A percentile compares a stretch with the other conserved stretches of the same genome.
These are phyloP conservation scores for Tubosaeta sp. DNA, from an alignment of 768 basidiomycete species.

Conservation along the genomic window DNA sequence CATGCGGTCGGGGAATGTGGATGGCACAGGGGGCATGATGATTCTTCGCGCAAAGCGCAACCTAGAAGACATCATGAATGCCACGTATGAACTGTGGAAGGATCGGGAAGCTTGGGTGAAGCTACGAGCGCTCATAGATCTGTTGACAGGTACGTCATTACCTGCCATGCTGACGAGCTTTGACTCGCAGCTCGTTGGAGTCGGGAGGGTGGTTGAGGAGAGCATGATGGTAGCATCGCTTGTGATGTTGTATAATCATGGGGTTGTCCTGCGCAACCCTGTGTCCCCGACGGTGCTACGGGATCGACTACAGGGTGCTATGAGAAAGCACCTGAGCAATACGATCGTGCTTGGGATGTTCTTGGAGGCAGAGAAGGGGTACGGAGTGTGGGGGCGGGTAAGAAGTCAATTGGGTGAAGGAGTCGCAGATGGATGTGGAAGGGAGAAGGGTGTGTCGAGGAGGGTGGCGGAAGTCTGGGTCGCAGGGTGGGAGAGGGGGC, in stretches of 20 bases:
- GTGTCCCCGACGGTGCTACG: slow-evolving; percentile 56
- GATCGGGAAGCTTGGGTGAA: slow-evolving; percentile 64
- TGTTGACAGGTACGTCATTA: slow-evolving; percentile 46
- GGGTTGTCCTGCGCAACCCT: slow-evolving; percentile 49
- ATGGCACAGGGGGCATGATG: slow-evolving; percentile 49
- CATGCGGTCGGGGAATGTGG: slow-evolving; percentile 49
- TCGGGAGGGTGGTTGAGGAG: slow-evolving; percentile 34
- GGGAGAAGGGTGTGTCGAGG: slow-evolving; percentile 54
- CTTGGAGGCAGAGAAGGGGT: slow-evolving; percentile 71
- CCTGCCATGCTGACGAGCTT: slow-evolving; percentile 38
- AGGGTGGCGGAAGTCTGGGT: slow-evolving; percentile 72
- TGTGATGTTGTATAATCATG: slow-evolving; percentile 58
- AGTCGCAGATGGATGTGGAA: slow-evolving; percentile 29
- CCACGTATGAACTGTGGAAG: slow-evolving; percentile 41
- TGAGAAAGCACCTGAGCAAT: slow-evolving; percentile 62
- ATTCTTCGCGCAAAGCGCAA: slow-evolving; percentile 61
- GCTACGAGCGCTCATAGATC: slow-evolving; percentile 59
- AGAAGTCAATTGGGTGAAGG: slow-evolving; percentile 50
- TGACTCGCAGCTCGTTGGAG: slow-evolving; percentile 25
- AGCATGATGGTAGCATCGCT: slow-evolving; percentile 54
- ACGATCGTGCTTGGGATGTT: slow-evolving; percentile 70
- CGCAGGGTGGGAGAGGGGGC: slow-evolving; percentile 70
- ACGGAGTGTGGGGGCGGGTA: slow-evolving; percentile 75
- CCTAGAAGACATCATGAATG: slow-evolving; percentile 49
- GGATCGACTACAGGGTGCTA: slow-evolving; percentile 49